Conservation (phyloP, 2,329 filamentous ascomycete species). For the Aureobasidium subglaciale region DNA sequence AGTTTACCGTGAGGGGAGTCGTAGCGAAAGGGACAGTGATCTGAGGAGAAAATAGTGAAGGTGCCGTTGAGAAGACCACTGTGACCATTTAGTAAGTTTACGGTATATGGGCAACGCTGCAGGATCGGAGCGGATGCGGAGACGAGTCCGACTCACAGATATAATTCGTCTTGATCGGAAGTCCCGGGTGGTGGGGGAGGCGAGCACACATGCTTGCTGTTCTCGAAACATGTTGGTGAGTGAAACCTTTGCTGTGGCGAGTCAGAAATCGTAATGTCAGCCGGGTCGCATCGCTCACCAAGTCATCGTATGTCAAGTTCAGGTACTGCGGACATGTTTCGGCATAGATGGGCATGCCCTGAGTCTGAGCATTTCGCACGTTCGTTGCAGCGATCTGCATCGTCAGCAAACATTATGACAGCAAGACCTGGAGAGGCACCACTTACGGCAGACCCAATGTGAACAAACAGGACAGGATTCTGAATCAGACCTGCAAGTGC, state of each 20-base stretch:
- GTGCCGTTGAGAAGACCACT: conserved; percentile 37
- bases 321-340: conserved; percentile 53
- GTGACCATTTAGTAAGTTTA: too few relatives aligned
- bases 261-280: background rate
- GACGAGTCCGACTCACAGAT: conserved; percentile 36
- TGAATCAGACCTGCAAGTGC: conserved; percentile 45
- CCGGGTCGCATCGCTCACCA: conserved; percentile 33
- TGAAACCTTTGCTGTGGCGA: background rate
- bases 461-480: conserved; percentile 48
- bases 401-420: background rate
- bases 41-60: conserved; percentile 45
- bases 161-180: conserved; percentile 45
- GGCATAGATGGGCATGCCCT: conserved; percentile 45
- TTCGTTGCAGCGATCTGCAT: conserved; percentile 32
- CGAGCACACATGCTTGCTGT: conserved; percentile 49
- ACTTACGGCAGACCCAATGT: conserved; percentile 41
- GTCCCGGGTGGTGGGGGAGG: conserved; percentile 44
- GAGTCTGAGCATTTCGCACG: conserved; percentile 44
- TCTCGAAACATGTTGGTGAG: conserved; percentile 36
- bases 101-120: too few relatives aligned
- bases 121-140: background rate
- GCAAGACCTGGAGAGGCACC: too few relatives aligned
- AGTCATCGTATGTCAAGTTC: conserved; percentile 45
- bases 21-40: conserved; percentile 46
- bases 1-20: conserved; percentile 30